phyloP scores from a whole-genome alignment of 805 yeast genomes.

The Scheffersomyces coipomensis region DNA sequence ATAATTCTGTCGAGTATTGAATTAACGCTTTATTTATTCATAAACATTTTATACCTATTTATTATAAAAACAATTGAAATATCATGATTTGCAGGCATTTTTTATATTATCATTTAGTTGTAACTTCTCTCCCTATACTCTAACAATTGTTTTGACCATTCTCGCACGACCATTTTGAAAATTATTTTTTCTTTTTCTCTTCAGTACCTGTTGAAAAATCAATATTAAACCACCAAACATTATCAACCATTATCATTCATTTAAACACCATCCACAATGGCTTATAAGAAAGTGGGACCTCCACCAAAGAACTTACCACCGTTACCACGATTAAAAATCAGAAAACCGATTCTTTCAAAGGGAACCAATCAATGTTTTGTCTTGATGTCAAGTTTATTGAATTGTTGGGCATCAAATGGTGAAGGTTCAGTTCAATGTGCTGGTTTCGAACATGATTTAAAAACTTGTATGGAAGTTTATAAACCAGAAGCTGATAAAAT shows the following conservation, averaged over 20 bases:
- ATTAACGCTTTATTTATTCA: too few species aligned
- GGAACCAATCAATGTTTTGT: slow-evolving; percentile 72
- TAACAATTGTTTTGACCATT: not conserved
- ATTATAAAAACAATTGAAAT: too few species aligned
- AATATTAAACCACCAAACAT: too few species aligned
- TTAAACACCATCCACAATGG: slow-evolving; percentile 22
- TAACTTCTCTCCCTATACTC: too few species aligned
- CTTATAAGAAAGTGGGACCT: slow-evolving; percentile 42
- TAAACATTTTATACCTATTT: too few species aligned
- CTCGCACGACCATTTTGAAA: too few species aligned
- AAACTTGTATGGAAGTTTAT: slow-evolving; percentile 63
- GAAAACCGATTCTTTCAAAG: slow-evolving; percentile 58
- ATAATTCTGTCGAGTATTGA: slow-evolving; percentile 4
- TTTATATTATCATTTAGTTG: too few species aligned
- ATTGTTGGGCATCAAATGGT: slow-evolving; percentile 96
- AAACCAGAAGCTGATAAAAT: slow-evolving; percentile 39
- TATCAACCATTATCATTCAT: too few species aligned
- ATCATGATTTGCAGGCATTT: too few species aligned
- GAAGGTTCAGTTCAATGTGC: slow-evolving; percentile 73
- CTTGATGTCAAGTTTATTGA: slow-evolving; percentile 77
- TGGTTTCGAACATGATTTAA: slow-evolving; percentile 64
- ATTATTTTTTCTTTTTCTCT: too few species aligned
- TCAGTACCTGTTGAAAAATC: too few species aligned
- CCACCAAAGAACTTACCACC: slow-evolving; percentile 56
- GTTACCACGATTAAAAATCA: slow-evolving; percentile 68